Conservation (phyloP, 768 basidiomycete genomes). For the Neoboletus brunneissimus region DNA sequence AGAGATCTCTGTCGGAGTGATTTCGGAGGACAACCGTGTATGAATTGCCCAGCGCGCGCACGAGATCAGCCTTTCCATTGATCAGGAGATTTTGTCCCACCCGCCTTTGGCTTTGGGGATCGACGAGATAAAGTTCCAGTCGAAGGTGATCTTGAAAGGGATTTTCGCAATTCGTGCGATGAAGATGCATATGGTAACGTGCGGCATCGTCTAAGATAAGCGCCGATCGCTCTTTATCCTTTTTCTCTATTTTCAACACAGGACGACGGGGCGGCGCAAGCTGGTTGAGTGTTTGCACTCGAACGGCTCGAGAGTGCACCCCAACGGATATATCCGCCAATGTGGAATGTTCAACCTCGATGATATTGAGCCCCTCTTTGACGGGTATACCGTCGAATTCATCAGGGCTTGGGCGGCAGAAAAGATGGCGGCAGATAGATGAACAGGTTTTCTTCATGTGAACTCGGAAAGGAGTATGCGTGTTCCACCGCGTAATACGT, state of each 20-base stretch:
- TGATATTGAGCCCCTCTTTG: constrained; percentile 42
- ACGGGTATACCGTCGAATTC: constrained; percentile 32
- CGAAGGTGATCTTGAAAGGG: constrained; percentile 47
- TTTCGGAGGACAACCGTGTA: constrained; percentile 52
- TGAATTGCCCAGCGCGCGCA: constrained; percentile 40
- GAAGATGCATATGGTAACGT: constrained; percentile 57
- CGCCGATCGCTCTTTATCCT: constrained; percentile 31
- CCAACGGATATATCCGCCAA: constrained; percentile 53
- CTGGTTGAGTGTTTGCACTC: constrained; percentile 46
- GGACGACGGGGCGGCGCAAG: constrained; percentile 37
- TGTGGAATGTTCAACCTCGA: constrained; percentile 43
- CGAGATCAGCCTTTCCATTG: constrained; percentile 47
- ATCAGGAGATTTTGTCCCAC: constrained; percentile 46
- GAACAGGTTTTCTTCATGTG: constrained; percentile 47
- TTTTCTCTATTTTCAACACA: constrained; percentile 38
- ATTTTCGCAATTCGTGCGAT: constrained; percentile 45
- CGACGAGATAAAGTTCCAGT: constrained; percentile 52
- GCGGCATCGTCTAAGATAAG: constrained; percentile 56
- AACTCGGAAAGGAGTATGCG: constrained; percentile 52
- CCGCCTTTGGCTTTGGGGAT: constrained; percentile 43
- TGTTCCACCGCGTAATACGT: constrained; percentile 52
- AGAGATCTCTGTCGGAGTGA: constrained; percentile 48
- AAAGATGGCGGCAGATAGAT: constrained; percentile 48
- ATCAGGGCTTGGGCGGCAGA: constrained; percentile 33
- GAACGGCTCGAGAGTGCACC: constrained; percentile 38